Base-by-base conservation (phyloP, 495 filamentous ascomycete genomes). In the Annulohypoxylon moriforme region DNA sequence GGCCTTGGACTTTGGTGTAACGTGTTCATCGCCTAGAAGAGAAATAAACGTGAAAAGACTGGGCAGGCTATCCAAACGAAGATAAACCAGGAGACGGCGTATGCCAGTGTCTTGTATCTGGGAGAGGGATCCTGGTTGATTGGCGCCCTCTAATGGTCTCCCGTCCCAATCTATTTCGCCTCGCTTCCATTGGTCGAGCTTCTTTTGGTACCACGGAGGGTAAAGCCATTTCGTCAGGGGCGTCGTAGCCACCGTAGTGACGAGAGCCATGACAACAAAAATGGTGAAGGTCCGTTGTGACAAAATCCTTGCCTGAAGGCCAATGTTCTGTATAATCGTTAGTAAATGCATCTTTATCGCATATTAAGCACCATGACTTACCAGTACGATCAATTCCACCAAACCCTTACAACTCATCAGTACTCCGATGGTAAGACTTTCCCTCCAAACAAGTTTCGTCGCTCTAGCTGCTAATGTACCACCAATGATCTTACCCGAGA, bases 401-500 rank as follows among this genome's bases (percentile, higher is more conserved):
- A 99, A 84, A 61, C 96, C 96, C 78, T 99, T 99, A 79, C 96
- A 99, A 77, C 93, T 97, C 96, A 99, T 99, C 78, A 99, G 78
- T 40, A 92, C 89, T 24, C 96, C 96, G 69, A 99, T 96, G 4
- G 93, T 90, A 18, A 97, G 89, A 72, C 93, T 95, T 78, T 99
- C 96, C 69, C 96, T 87, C 96, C 96, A 99, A 8, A 97, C 83
- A 29, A 98, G 84, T 16, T 93, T 94, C 77, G 88, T 93, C 0
- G 86, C 72, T 33, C 89, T 86, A 4, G 96, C 94, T 3, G 96
- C 94, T 4, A 95, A 60, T 13, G 94, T 90, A 10, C 94, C 96
- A 59, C 95, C 96, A 34, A 89, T 80, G 50, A 99, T 90, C 79
- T 99, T 99, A 40, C 90, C 93, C 4, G 86, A 76, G 71, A 99